Evolutionary conservation across 305 asterid species (phyloP).

Genomic region (Withania somnifera): DNA sequence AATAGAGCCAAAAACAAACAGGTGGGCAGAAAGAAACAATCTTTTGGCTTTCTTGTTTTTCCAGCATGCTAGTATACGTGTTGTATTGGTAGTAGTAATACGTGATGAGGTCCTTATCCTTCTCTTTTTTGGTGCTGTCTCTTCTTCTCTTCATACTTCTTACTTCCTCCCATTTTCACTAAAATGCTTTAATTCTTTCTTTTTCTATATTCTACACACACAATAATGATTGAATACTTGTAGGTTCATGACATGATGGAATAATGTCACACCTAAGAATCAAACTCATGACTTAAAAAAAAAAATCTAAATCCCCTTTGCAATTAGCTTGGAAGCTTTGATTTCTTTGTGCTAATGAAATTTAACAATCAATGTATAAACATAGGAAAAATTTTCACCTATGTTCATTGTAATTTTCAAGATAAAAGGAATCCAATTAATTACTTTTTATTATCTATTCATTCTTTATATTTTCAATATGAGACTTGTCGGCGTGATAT

Average conservation of each 20-base stretch:
- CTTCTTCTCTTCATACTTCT: not conserved
- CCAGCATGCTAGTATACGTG: not conserved
- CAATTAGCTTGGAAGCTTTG: not conserved
- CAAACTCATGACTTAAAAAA: not conserved
- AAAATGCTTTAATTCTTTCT: not conserved
- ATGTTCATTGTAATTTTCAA: not conserved
- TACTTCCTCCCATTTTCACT: not conserved
- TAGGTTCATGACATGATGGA: not conserved
- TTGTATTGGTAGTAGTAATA: not conserved
- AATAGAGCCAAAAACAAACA: not conserved
- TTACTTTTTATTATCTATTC: too few species aligned
- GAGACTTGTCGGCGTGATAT: too few species aligned
- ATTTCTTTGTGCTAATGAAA: not conserved
- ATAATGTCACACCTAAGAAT: not conserved
- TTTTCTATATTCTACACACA: too few species aligned
- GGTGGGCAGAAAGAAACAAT: not conserved
- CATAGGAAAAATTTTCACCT: not conserved
- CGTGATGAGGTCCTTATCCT: not conserved
- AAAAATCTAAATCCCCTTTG: not conserved
- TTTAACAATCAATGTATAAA: not conserved
- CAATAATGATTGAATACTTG: not conserved
- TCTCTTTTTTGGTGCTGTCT: not conserved
- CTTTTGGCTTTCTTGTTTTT: not conserved
- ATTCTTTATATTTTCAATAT: too few species aligned
- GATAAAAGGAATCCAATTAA: not conserved